Evolutionary conservation across 257 asterid genomes (phyloP).

Genomic region (Nicotiana undulata): DNA sequence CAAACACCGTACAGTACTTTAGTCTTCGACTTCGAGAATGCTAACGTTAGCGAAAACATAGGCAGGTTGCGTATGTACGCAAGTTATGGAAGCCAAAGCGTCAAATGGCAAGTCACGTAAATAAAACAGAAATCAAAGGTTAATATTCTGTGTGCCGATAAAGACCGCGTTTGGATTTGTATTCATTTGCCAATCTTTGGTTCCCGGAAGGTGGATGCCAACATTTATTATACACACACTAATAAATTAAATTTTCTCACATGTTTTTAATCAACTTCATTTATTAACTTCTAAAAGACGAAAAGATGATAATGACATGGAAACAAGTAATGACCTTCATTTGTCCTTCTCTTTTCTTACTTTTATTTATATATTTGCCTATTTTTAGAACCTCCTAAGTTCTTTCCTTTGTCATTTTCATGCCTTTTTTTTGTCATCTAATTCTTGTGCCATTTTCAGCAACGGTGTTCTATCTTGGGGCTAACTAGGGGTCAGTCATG

Average conservation of each 20-base stretch:
- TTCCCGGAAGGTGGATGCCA: neutral
- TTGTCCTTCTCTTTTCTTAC: neutral
- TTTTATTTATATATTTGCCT: neutral
- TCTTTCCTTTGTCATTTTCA: conserved; percentile 4
- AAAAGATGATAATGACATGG: neutral
- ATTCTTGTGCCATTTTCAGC: neutral
- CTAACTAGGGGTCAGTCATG: neutral
- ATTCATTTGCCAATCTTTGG: neutral
- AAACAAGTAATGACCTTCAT: neutral
- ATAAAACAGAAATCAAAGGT: neutral
- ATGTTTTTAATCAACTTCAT: neutral
- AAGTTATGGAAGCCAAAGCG: neutral
- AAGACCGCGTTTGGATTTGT: neutral
- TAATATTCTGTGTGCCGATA: neutral
- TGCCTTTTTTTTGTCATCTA: neutral
- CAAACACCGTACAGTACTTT: neutral
- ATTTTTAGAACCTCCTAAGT: neutral
- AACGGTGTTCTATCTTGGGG: neutral
- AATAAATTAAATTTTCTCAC: neutral
- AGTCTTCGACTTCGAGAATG: neutral
- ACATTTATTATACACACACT: neutral
- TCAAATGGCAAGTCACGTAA: neutral
- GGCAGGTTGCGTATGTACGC: neutral
- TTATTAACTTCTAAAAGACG: neutral
- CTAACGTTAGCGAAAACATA: neutral